Base-by-base conservation (phyloP, 179 eudicot genomes). In the Dionaea muscipula region DNA sequence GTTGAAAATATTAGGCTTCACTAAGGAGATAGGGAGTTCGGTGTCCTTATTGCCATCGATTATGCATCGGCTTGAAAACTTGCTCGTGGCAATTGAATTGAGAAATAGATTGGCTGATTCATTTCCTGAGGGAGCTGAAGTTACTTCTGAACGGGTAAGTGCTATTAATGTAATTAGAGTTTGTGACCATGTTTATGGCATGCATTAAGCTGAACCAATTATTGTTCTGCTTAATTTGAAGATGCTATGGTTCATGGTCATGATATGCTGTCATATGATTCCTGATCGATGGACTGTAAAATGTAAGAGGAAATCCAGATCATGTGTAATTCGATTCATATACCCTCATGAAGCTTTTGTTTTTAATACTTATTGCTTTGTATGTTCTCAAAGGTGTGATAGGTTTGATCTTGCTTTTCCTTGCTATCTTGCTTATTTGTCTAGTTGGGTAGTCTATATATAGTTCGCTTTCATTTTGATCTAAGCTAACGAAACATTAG, bases 21-120 rank as follows among this genome's bases (percentile, higher is more conserved):
- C 96, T 23, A 91, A 84, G 75, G 98, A 82, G 33, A 81, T 91
- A 26, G 98, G 95, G 75, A 91, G 98, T 63, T 82, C 98, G 25
- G 41, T 87, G 57, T 91, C 94, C 71, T 61, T 91, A 70, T 74
- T 91, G 62, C 98, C 98, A 20, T 91, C 98, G 57, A 49, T 91
- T 56, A 75, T 91, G 88, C 94, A 87, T 72, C 90, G 89, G 51
- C 71, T 91, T 37, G 93, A 91, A 68, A 87, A 81, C 72, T 66
- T 81, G 65, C 96, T 91, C 56, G 96, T 91, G 50, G 96, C 98
- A 38, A 72, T 79, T 50, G 96, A 91, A 65, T 61, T 91, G 74
- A 91, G 78, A 69, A 75, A 71, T 56, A 72, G 63, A 66, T 58
- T 91, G 62, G 65, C 81, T 63, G 65, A 68, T 58, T 77, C 96